phyloP scores from a whole-genome alignment of 768 basidiomycete species.

The Naematelia encephala region DNA sequence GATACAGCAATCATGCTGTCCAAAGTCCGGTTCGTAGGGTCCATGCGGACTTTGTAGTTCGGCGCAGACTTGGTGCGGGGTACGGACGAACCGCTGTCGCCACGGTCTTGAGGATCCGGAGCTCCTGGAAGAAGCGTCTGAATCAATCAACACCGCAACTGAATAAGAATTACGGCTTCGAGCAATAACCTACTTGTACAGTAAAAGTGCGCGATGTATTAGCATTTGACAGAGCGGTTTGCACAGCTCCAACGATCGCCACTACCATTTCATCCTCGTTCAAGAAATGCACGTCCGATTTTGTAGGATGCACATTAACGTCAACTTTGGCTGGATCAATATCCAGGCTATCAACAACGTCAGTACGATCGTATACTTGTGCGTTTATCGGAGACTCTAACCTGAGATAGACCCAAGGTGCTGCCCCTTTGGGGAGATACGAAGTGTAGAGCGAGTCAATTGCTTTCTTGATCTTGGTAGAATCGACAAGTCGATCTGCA shows the following conservation, averaged over 20 bases:
- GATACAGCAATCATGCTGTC: conserved; percentile 87
- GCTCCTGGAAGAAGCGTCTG: conserved; percentile 50
- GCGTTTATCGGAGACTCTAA: conserved; percentile 45
- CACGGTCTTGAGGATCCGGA: neutral
- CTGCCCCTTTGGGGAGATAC: conserved; percentile 82
- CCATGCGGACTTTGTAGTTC: conserved; percentile 89
- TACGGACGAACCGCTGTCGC: conserved; percentile 7
- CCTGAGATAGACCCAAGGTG: conserved; percentile 93
- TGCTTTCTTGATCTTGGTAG: conserved; percentile 75
- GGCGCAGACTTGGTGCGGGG: conserved; percentile 53
- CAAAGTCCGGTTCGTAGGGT: conserved; percentile 77
- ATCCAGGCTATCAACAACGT: conserved; percentile 58
- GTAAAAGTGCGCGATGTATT: conserved; percentile 53
- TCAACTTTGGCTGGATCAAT: conserved; percentile 86
- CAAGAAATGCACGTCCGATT: conserved; percentile 87
- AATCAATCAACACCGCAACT: neutral
- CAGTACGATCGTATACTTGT: neutral
- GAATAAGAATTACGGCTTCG: neutral
- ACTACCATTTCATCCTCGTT: conserved; percentile 84
- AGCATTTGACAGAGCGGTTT: conserved; percentile 59
- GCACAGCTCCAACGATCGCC: conserved; percentile 68
- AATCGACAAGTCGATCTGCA: conserved; percentile 87
- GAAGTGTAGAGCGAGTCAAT: conserved; percentile 80
- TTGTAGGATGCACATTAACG: conserved; percentile 97
- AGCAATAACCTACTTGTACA: conserved; percentile 44